Conservation (phyloP, 805 yeast species). For the Lipomyces kockii region DNA sequence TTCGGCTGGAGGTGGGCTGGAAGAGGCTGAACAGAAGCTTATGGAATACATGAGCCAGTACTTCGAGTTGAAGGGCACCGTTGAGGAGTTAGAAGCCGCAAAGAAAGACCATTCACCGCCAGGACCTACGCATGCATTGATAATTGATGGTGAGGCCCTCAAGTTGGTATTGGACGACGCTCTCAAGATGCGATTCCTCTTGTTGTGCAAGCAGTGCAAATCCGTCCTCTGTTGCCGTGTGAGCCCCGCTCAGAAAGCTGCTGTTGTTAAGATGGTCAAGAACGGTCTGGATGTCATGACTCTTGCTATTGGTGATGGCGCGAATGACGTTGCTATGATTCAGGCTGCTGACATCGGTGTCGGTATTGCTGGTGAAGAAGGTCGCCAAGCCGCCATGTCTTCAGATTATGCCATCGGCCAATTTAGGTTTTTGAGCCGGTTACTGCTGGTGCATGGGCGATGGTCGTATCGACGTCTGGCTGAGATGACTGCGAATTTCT, state of each 20-base stretch:
- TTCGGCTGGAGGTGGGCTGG: conserved; percentile 43
- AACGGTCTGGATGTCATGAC: conserved; percentile 71
- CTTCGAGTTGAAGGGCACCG: conserved; percentile 53
- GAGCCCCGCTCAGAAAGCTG: conserved; percentile 82
- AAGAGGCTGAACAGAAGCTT: conserved; percentile 46
- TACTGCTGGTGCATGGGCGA: conserved; percentile 78
- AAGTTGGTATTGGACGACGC: conserved; percentile 50
- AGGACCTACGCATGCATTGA: conserved; percentile 58
- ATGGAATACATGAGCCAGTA: conserved; percentile 54
- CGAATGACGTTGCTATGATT: conserved; percentile 87
- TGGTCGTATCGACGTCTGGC: conserved; percentile 79
- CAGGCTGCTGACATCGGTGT: conserved; percentile 85
- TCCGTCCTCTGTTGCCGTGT: conserved; percentile 85
- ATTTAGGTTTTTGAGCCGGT: conserved; percentile 66
- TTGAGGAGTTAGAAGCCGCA: conserved; percentile 55
- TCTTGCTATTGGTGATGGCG: conserved; percentile 83
- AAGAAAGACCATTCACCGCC: conserved; percentile 69
- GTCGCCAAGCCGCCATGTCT: conserved; percentile 85
- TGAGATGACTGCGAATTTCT: conserved; percentile 78
- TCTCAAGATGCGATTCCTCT: conserved; percentile 59
- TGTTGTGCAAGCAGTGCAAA: conserved; percentile 74
- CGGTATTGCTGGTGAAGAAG: conserved; percentile 88
- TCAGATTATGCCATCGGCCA: conserved; percentile 85
- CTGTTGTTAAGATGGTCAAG: conserved; percentile 70
- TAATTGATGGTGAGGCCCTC: conserved; percentile 74